Base-by-base conservation (phyloP, 176 grass and related monocot species). In the Oropetium thomaeum region DNA sequence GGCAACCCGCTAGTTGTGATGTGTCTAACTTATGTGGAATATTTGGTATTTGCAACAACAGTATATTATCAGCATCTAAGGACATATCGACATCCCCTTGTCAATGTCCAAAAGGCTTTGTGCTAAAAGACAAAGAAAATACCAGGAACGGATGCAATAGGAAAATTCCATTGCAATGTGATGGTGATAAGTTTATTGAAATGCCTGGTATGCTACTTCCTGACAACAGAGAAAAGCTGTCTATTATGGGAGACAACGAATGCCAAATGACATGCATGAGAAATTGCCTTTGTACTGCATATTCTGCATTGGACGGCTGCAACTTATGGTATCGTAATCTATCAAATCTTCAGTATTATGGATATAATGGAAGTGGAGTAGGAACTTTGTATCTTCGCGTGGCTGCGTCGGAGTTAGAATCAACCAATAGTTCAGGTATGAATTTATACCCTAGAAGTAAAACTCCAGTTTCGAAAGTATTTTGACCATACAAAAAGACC, bases 321-420 rank as follows among this genome's bases (percentile, higher is more conserved):
- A 77, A 26, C 22, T 43, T 92, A 54, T 84, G 77, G n/a, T 15
- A 38, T 60, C 78, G 62, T 25, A 40, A 82, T 75, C 63, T 88
- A 54, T 29, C 52, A 44, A 75, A 92, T 32, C 8, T 79, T 38
- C 85, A 76, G 57, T 8, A 20, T 4, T 8, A 20, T 4, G 22
- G 28, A 19, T 39, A 65, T 20, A 30, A 54, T 54, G 70, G 51
- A 33, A 4, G 5, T 53, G 43, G 20, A 26, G 33, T 0, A 25
- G 42, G 8, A 55, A 81, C 67, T 15, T 27, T 91, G 3, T 71
- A 63, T 69, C 76, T 91, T 68, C 84, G 89, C 28, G 10, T 91
- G 58, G 89, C 80, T 62, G 60, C 71, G 28, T 84, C 76, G 30
- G 84, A 80, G 33, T 65, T 79, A 31, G 30, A 70, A 58, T 70